Evolutionary conservation across 441 rosid species (phyloP), one percentile per base, ranked within the genome.

Genomic region (Isatis lusitanica): DNA sequence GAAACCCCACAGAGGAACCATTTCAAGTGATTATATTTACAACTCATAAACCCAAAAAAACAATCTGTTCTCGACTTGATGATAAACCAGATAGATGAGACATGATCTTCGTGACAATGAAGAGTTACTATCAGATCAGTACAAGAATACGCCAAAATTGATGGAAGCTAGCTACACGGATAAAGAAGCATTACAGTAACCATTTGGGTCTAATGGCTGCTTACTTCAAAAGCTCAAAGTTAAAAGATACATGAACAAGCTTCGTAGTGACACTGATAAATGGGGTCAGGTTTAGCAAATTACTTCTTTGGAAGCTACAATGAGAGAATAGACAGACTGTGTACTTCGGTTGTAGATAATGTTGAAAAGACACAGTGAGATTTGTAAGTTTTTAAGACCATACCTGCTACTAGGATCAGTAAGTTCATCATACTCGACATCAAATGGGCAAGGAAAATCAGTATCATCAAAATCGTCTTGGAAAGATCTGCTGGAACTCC

Each of bases 391-490:
- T 47, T 36, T 2, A 16, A 30, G 31, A 48, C 1, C 72, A 78
- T 83, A 92, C 99, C 97, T 88, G 91, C 85, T 83, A 67, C 87
- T 78, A 13, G 78, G 82, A 72, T 89, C 88, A 6, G 84, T 72
- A 42, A 77, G 67, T 63, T 90, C 94, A 79, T 86, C 90, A 75
- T 86, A 81, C 65, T 86, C 91, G 52, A 89, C 93, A 82, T 88
- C 97, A 77, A 94, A 94, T 7, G 96, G 87, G 68, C 92, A 94
- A 56, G 84, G 89, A 63, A 80, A 88, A 57, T 90, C 98, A 24
- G 83, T 15, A 46, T 90, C 91, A 80, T 92, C 94, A 73, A 79
- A 85, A 79, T 86, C 98, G 55, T 87, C 96, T 30, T 58, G 94
- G 62, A 78, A 86, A 53, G 97, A 88, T 83, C 94, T 79, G 80